phyloP scores from a whole-genome alignment of 2,329 filamentous ascomycete species.

The Cladosporium velox region DNA sequence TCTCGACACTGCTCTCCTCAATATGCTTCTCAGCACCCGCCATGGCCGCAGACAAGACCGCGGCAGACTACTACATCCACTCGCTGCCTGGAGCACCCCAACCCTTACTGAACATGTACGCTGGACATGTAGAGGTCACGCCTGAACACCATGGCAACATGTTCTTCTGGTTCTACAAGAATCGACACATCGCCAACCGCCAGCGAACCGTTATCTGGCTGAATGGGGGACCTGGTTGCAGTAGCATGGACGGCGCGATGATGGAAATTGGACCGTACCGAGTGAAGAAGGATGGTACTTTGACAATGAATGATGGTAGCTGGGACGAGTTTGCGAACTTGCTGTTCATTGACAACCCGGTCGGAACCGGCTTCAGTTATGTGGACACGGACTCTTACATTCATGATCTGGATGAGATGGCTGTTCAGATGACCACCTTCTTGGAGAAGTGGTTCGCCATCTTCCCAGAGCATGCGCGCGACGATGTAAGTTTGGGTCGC shows the following conservation, averaged over 20 bases:
- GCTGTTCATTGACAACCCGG: conserved; percentile 94
- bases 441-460: conserved; percentile 87
- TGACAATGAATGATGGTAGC: conserved; percentile 86
- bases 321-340: conserved; percentile 99
- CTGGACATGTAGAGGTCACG: conserved; percentile 91
- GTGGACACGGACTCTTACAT: conserved; percentile 87
- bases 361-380: conserved; percentile 95
- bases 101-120: conserved; percentile 92
- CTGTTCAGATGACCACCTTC: conserved; percentile 81
- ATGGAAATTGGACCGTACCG: conserved; percentile 97
- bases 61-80: conserved; percentile 87
- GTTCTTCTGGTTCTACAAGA: conserved; percentile 98
- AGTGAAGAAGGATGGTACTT: conserved; percentile 69
- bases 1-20: conserved; percentile 23
- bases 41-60: conserved; percentile 55
- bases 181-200: conserved; percentile 88
- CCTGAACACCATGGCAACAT: conserved; percentile 85
- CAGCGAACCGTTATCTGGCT: conserved; percentile 94
- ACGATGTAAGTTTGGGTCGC: conserved; percentile 89
- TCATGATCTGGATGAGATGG: conserved; percentile 84
- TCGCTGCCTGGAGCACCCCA: conserved; percentile 81
- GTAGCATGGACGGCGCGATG: conserved; percentile 92
- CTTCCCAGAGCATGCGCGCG: conserved; percentile 87
- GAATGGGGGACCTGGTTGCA: conserved; percentile 95
- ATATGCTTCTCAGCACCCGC: conserved; percentile 20